phyloP scores from a whole-genome alignment of 768 basidiomycete species.

The Coprinopsis cinerea region DNA sequence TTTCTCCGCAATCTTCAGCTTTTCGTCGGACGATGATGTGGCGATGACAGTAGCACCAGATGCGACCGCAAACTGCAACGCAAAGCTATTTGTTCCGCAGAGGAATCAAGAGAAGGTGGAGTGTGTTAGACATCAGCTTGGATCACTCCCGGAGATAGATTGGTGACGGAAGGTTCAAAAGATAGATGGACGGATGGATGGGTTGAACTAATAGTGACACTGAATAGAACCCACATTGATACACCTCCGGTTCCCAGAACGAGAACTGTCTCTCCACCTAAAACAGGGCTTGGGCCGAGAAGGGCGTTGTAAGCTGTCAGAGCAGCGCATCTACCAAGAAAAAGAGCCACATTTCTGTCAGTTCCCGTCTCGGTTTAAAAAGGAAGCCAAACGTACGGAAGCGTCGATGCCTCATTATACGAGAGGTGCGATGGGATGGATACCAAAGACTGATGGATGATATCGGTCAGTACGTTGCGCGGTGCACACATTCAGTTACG shows the following conservation, averaged over 20 bases:
- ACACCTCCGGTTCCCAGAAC: conserved; percentile 54
- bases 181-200: too few species aligned
- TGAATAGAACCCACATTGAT: conserved; percentile 39
- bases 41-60: conserved; percentile 60
- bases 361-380: background rate
- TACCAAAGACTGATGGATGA: conserved; percentile 37
- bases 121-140: too few species aligned
- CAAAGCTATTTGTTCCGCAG: conserved; percentile 33
- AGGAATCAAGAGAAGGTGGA: too few species aligned
- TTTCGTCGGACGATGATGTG: conserved; percentile 63
- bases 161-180: too few species aligned
- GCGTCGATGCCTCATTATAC: conserved; percentile 59
- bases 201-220: background rate
- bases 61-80: conserved; percentile 54
- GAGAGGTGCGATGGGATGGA: conserved; percentile 49
- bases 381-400: conserved; percentile 38
- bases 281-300: conserved; percentile 39
- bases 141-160: too few species aligned
- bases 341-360: background rate
- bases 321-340: conserved; percentile 41
- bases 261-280: conserved; percentile 56
- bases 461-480: background rate
- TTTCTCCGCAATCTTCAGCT: conserved; percentile 44
- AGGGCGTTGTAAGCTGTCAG: conserved; percentile 62
- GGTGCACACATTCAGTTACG: background rate